Conservation (phyloP, 1,284 basidiomycete species). For the Malassezia dermatis region DNA sequence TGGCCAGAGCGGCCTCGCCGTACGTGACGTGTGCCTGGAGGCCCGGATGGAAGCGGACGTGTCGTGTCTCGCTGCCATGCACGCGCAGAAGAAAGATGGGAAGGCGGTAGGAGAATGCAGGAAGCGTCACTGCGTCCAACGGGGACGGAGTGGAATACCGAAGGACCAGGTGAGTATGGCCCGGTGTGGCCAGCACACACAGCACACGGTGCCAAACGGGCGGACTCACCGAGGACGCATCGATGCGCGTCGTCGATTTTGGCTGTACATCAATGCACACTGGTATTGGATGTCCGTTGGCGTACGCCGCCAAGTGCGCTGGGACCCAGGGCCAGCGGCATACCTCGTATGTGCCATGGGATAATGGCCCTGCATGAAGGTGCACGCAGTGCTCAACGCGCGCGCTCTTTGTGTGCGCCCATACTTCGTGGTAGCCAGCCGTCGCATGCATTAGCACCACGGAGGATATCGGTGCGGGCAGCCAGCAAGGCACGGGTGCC, state of each 20-base stretch:
- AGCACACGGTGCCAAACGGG: background rate
- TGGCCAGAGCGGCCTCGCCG: background rate
- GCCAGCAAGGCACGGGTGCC: background rate
- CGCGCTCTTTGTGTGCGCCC: background rate
- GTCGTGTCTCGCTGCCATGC: background rate
- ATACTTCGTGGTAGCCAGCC: slow-evolving; percentile 1
- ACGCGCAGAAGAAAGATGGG: background rate
- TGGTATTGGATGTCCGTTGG: background rate
- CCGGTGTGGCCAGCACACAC: background rate
- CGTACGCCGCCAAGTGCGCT: background rate
- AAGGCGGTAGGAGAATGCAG: background rate
- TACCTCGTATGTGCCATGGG: background rate
- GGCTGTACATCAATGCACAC: background rate
- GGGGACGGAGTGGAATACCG: background rate
- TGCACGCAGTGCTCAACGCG: background rate
- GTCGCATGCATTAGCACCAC: background rate
- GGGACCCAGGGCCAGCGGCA: background rate
- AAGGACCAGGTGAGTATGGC: background rate
- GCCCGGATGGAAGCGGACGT: background rate
- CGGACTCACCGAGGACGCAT: background rate
- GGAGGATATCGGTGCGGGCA: background rate
- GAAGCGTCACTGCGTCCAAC: background rate
- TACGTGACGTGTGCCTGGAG: background rate
- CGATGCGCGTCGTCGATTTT: background rate
- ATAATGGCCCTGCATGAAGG: background rate